Evolutionary conservation across 2,329 filamentous ascomycete species (phyloP), one percentile per base, ranked within the genome.

Genomic region (Passalora sequoiae): DNA sequence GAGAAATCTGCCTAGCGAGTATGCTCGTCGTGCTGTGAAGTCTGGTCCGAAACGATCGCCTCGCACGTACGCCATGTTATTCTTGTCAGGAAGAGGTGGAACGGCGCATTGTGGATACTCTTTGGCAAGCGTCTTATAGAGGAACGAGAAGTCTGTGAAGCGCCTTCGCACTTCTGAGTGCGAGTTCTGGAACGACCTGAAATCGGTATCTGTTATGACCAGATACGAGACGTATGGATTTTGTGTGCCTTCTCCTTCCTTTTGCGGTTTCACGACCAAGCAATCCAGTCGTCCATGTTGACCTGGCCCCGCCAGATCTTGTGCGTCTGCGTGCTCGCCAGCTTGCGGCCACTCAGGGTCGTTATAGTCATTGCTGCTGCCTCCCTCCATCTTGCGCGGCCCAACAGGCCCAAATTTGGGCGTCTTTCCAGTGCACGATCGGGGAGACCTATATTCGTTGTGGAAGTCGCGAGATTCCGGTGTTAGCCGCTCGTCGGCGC

Each of bases 21-120:
- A 85, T 38, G 88, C 89, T 55, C 92, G 81, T 24, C 92, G 83
- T 33, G 81, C 75, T 24, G 89, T 98, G 65, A 98, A 98, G 68
- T 97, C 92, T 38, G 83, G 69, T 6, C 89, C 89, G 67, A 98
- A 98, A 51, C 92, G 84, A 71, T 97, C 91, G 56, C 92, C 92
- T 25, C 89, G 86, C 39, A 97, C 92, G 63, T 97, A 97, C 62
- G 95, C 89, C 86, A 98, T 95, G 69, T 94, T 94, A 74, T 97
- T 91, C 75, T 97, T 98, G 69, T 97, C 92, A 40, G 92, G 92
- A 41, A 98, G 75, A 35, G 92, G 92, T 21, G 92, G 92, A 3
- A 98, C 87, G 36, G 92, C 92, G 66, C 85, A 87, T 70, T 88
- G 86, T 47, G 89, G 87, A 60, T 88, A 97, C 65, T 96, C 89